A percentile compares a stretch with the other conserved stretches of the same genome.
Evolutionary conservation across 2,329 filamentous ascomycete species (phyloP).

Genomic region (Hirsutella minnesotensis): DNA sequence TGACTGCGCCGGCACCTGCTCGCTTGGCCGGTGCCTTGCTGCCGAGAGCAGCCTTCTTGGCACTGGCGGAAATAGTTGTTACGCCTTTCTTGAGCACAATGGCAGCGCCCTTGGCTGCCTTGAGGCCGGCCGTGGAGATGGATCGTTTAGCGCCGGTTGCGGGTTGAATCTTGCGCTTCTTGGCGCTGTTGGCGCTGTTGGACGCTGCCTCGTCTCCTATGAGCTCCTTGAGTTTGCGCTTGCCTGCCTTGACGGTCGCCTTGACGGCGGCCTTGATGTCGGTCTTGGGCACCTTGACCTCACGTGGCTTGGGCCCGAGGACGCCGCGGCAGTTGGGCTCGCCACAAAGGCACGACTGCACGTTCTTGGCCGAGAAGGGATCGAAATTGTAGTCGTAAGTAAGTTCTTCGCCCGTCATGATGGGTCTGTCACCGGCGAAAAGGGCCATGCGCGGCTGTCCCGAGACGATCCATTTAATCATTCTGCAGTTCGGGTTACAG

Average conservation of each 20-base stretch:
- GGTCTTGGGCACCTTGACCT: constrained; percentile 37
- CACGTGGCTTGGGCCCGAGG: constrained; percentile 48
- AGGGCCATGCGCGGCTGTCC: constrained; percentile 93
- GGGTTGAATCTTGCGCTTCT: constrained; percentile 29
- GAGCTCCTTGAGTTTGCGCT: constrained; percentile 45
- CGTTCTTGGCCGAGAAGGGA: constrained; percentile 56
- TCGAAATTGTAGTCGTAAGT: constrained; percentile 84
- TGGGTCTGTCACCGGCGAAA: constrained; percentile 80
- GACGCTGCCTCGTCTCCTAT: constrained; percentile 25
- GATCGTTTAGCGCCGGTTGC: constrained; percentile 22
- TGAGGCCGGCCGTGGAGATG: constrained; percentile 20
- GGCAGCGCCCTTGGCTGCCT: constrained; percentile 24
- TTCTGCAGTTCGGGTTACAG: constrained; percentile 89
- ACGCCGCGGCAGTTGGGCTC: constrained; percentile 52
- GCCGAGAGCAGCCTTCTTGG: constrained; percentile 14
- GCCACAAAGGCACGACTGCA: constrained; percentile 54
- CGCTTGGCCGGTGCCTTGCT: constrained; percentile 15
- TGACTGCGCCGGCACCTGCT: constrained; percentile 12
- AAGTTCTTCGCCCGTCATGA: constrained; percentile 90
- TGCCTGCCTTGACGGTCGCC: constrained; percentile 30
- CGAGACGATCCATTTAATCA: constrained; percentile 95
- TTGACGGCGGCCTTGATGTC: constrained; percentile 26
- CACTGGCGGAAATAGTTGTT: constrained; percentile 16
- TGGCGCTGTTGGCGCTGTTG: constrained; percentile 28
- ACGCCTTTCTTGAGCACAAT: constrained; percentile 24